Evolutionary conservation across 1,284 basidiomycete genomes (phyloP), one percentile per base, ranked within the genome.

Genomic region (Cryptococcus depauperatus): DNA sequence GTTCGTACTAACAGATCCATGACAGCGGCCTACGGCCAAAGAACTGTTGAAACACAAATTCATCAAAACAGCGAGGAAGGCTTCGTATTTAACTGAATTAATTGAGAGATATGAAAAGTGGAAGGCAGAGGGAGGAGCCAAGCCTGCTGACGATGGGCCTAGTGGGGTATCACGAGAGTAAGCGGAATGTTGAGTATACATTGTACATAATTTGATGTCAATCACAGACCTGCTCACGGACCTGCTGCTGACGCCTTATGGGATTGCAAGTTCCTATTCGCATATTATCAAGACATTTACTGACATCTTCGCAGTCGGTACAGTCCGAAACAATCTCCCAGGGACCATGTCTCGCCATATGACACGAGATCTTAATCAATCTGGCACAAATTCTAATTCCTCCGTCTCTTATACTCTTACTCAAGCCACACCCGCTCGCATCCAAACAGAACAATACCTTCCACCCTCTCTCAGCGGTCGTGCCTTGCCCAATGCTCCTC

Each of bases 11-110:
- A 51, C 37, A 39, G 35, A 37, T 22, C 7, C 35, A 22, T 19
- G 19, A 13, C 59, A 90, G 84, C 85, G 93, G 35, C 95, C 95
- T 16, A 77, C 86, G 11, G 95, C 93, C n/a, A 82, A 82, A 50
- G 92, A 97, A 48, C 77, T 98, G 30, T 76, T 98, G 47, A 95
- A 91, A 66, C 93, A 98, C 72, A 91, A 91, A 61, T 98, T 96
- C 64, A 83, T 98, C 56, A 80, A 84, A 50, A 83, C 85, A 74
- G 92, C 93, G 10, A 90, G 90, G 74, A 95, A 93, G 75, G 85
- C 90, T 4, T 86, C 73, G 57, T 95, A 93, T 62, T 75, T 97
- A 50, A 95, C 91, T 1, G 93, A 97, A 65, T 76, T 98, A 38
- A 93, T 97, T 57, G 92, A 97, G 57, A 78, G 91, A 28, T 84